Evolutionary conservation across 73 alveolate species (phyloP).

Genomic region (Effrenium voratum): DNA sequence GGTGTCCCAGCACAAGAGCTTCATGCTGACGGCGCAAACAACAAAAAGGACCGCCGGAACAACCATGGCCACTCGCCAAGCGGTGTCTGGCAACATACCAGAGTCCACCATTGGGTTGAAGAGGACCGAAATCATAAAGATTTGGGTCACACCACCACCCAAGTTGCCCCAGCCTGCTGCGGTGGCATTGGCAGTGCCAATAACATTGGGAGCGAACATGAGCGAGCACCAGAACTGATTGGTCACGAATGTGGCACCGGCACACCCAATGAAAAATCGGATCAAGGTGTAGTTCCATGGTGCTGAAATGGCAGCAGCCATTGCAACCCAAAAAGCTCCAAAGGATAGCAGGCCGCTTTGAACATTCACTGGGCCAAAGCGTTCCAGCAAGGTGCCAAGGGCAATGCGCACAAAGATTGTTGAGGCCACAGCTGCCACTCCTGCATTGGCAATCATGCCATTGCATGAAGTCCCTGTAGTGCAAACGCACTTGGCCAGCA

Average conservation of each 20-base stretch:
- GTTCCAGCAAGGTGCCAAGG: constrained; percentile 37
- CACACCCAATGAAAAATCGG: constrained; percentile 64
- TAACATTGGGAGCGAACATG: constrained; percentile 3
- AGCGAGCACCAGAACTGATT: constrained; percentile 7
- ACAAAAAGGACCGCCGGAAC: constrained; percentile 28
- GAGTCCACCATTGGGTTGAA: constrained; percentile 15
- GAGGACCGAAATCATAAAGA: constrained; percentile 16
- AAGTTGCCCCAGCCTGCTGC: constrained; percentile 79
- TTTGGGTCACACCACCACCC: constrained; percentile 62
- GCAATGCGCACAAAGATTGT: constrained; percentile 32
- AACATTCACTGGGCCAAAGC: constrained; percentile 16
- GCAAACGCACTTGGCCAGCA: constrained; percentile 35
- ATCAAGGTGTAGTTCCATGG: constrained; percentile 63
- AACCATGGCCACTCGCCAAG: constrained; percentile 20
- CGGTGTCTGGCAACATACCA: neutral
- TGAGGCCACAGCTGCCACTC: constrained; percentile 41
- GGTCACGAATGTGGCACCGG: neutral
- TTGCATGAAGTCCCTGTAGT: constrained; percentile 1
- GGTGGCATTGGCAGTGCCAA: constrained; percentile 69
- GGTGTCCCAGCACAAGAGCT: constrained; percentile 47
- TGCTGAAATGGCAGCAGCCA: constrained; percentile 6
- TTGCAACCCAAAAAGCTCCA: constrained; percentile 65
- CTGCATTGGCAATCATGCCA: constrained; percentile 3
- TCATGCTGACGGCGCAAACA: neutral
- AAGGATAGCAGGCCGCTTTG: constrained; percentile 21